phyloP scores from a whole-genome alignment of 139 green algal species.

The Chlorella sp. region DNA sequence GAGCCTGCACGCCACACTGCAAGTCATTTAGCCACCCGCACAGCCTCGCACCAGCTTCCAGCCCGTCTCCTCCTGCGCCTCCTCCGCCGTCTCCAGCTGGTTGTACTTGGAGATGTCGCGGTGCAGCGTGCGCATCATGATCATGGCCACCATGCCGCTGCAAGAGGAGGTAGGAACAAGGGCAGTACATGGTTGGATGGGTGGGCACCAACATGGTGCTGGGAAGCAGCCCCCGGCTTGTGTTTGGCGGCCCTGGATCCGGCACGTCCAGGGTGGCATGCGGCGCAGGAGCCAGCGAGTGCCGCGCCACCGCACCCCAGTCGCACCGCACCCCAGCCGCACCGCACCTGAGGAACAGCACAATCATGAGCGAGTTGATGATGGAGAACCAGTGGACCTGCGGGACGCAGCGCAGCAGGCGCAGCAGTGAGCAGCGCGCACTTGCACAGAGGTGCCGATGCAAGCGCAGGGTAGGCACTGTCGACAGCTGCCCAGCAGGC shows the following conservation, averaged over 20 bases:
- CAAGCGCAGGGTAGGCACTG: too few species aligned
- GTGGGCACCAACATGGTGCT: background rate
- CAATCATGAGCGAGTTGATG: conserved; percentile 99
- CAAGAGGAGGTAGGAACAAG: too few species aligned
- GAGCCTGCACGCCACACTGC: too few species aligned
- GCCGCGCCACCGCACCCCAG: background rate
- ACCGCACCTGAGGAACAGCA: conserved; percentile 90
- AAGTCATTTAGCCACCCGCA: too few species aligned
- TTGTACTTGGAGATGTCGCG: conserved; percentile 98
- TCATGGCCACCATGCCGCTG: conserved; percentile 98
- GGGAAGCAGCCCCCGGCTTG: too few species aligned
- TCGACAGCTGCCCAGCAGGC: background rate
- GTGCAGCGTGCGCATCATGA: conserved; percentile 97
- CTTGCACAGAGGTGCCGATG: background rate
- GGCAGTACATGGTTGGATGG: background rate
- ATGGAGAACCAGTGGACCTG: conserved; percentile 97
- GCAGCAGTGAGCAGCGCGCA: background rate
- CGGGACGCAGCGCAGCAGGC: too few species aligned
- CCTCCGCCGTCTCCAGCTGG: conserved; percentile 93
- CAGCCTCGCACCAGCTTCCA: conserved; percentile 88
- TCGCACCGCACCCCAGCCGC: background rate
- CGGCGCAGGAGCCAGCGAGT: background rate
- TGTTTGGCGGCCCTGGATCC: too few species aligned
- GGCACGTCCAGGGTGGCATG: too few species aligned
- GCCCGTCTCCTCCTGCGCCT: conserved; percentile 95